Evolutionary conservation across 129 eudicot genomes (phyloP).

Genomic region (Mikania micrantha): DNA sequence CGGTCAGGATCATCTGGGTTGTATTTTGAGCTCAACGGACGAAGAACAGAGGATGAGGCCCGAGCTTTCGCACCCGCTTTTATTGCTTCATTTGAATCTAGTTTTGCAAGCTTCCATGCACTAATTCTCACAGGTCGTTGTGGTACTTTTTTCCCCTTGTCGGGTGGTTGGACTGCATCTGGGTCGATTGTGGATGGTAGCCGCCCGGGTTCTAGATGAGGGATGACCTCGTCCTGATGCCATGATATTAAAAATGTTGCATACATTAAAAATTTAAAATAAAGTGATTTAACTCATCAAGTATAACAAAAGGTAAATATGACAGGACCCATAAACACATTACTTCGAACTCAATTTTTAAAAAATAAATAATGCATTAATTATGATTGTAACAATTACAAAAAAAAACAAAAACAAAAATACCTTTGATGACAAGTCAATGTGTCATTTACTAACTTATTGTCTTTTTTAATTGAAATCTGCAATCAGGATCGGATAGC

Average conservation of each 20-base stretch:
- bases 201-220: constrained; percentile 88
- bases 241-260: not conserved
- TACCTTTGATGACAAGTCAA: not conserved
- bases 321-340: not conserved
- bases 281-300: not conserved
- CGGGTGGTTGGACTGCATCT: constrained; percentile 45
- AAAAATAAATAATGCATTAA: too few species aligned
- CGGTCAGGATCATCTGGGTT: constrained; percentile 36
- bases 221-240: constrained; percentile 88
- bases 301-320: not conserved
- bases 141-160: constrained; percentile 39
- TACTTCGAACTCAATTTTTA: too few species aligned
- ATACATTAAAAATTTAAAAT: not conserved
- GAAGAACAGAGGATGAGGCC: constrained; percentile 84
- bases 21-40: constrained; percentile 49
- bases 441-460: not conserved
- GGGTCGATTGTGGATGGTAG: constrained; percentile 84
- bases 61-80: constrained; percentile 87
- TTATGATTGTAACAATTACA: not conserved
- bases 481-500: too few species aligned
- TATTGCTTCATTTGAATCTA: constrained; percentile 69
- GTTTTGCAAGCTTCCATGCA: constrained; percentile 92
- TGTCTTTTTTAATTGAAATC: not conserved
- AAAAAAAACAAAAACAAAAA: not conserved
- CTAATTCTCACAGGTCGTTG: constrained; percentile 65